Percentiles rank a stretch among this genome's conserved stretches.
These are phyloP conservation scores for Fusarium tjaetaba DNA, from an alignment of 2,329 filamentous ascomycete genomes.

Conservation along the genomic window DNA sequence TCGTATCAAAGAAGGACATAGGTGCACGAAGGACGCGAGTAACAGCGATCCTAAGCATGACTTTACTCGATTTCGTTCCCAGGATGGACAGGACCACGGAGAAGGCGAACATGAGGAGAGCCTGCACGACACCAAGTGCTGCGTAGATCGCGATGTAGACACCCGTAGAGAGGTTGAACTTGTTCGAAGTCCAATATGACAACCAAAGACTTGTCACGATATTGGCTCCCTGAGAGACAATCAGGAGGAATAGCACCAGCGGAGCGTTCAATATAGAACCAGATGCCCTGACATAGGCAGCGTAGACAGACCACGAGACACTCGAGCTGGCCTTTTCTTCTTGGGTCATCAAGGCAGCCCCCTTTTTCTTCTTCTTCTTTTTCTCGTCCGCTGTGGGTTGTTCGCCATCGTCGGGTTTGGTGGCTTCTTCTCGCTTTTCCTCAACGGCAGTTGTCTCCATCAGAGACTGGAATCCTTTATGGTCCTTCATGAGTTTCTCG, in stretches of 20 bases:
- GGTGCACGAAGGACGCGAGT: constrained; percentile 75
- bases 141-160: constrained; percentile 79
- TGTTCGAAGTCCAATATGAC: constrained; percentile 89
- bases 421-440: constrained; percentile 65
- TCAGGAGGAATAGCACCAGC: constrained; percentile 69
- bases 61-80: constrained; percentile 83
- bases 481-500: constrained; percentile 82
- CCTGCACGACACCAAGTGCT: constrained; percentile 76
- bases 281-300: constrained; percentile 79
- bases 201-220: constrained; percentile 92
- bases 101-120: constrained; percentile 81
- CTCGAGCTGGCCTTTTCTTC: constrained; percentile 77
- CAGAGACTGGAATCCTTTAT: constrained; percentile 80
- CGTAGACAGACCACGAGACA: constrained; percentile 83
- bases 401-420: constrained; percentile 56
- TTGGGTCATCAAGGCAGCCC: constrained; percentile 74
- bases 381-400: constrained; percentile 54
- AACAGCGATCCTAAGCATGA: constrained; percentile 84
- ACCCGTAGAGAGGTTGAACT: constrained; percentile 73
- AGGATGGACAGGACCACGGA: constrained; percentile 80
- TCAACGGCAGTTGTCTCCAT: constrained; percentile 87
- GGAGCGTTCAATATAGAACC: constrained; percentile 76
- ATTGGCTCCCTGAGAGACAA: constrained; percentile 82
- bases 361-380: constrained; percentile 66
- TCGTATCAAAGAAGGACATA: constrained; percentile 98